Evolutionary conservation across 2,329 filamentous ascomycete genomes (phyloP).

Genomic region (Coleophoma cylindrospora): DNA sequence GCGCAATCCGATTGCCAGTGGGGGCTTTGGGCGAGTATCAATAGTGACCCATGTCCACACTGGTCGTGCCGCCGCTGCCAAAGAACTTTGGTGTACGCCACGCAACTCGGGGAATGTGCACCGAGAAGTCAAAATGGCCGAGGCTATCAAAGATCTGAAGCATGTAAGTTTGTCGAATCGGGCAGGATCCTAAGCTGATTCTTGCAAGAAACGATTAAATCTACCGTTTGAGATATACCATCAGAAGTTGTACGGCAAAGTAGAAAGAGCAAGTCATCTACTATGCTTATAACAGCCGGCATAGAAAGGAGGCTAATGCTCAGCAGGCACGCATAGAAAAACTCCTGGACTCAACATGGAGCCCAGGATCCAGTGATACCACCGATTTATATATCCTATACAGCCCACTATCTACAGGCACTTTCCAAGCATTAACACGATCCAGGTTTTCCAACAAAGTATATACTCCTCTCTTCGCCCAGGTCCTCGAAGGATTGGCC

Average conservation of each 20-base stretch:
- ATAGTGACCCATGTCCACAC: conserved; percentile 11
- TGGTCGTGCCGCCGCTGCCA: conserved; percentile 12
- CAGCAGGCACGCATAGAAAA: conserved; percentile 8
- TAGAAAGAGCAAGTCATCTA: conserved; percentile 6
- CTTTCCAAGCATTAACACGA: conserved; percentile 9
- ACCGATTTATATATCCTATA: conserved; percentile 14
- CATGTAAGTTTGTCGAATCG: conserved; percentile 6
- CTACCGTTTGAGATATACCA: conserved; percentile 13
- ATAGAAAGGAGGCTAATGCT: neutral
- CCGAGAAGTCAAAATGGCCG: conserved; percentile 12
- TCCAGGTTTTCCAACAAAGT: conserved; percentile 10
- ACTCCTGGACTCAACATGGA: conserved; percentile 14
- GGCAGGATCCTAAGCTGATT: neutral
- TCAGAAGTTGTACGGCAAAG: conserved; percentile 6
- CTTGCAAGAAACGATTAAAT: conserved; percentile 9
- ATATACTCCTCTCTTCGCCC: conserved; percentile 11
- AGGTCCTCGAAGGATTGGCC: conserved; percentile 13
- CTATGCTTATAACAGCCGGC: no score
- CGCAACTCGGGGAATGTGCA: conserved; percentile 10
- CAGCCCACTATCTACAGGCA: conserved; percentile 13
- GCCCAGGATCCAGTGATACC: conserved; percentile 9
- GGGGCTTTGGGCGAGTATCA: conserved; percentile 12
- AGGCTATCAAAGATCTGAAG: conserved; percentile 7
- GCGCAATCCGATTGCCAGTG: conserved; percentile 12
- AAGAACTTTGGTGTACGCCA: conserved; percentile 14